Evolutionary conservation across 192 early-diverging fungal genomes (phyloP), one percentile per base, ranked within the genome.

Genomic region (Linnemannia elongata): DNA sequence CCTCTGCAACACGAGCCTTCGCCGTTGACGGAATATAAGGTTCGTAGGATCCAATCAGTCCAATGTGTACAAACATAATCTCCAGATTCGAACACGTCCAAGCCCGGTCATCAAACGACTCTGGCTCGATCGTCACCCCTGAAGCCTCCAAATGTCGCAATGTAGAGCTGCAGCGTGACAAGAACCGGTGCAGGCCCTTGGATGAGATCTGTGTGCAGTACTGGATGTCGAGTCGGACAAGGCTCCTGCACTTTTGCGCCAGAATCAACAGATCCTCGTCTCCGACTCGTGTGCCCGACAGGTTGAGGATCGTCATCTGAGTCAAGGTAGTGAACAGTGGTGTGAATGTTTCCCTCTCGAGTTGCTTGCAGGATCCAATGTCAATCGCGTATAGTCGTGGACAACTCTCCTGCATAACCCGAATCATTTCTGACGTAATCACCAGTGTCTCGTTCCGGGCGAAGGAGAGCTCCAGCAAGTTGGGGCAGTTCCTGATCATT

Each of bases 171-270:
- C 76, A 81, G n/a, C 54, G 44, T 45, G 72, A 75, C 47, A 87
- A 12, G 68, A 78, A 87, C 66, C 42, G 71, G 38, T 87, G 85
- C 7, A 87, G 54, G 0, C 85, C 85, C n/a, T 60, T 55, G 2
- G 79, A 81, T 0, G 85, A 81, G 24, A 87, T 87, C n/a, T 60
- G n/a, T 39, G 85, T 81, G 60, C 85, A 87, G 44, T 87, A 87
- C 22, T 81, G 79, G 36, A 87, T 78, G 49, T 87, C 85, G 45
- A 87, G 42, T 27, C 85, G 54, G 12, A 57, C 12, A 17, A 87
- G 35, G 6, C 39, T 55, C 36, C 72, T 66, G 20, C 85, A 87
- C 33, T 77, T 81, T 30, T 78, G 72, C 33, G 85, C 85, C 55
- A 87, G 42, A 7, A 66, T 30, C 17, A 68, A 30, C 49, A 87